These are phyloP conservation scores for Phytophthora sp. DNA, from an alignment of 352 stramenopile species.

Conservation along the genomic window DNA sequence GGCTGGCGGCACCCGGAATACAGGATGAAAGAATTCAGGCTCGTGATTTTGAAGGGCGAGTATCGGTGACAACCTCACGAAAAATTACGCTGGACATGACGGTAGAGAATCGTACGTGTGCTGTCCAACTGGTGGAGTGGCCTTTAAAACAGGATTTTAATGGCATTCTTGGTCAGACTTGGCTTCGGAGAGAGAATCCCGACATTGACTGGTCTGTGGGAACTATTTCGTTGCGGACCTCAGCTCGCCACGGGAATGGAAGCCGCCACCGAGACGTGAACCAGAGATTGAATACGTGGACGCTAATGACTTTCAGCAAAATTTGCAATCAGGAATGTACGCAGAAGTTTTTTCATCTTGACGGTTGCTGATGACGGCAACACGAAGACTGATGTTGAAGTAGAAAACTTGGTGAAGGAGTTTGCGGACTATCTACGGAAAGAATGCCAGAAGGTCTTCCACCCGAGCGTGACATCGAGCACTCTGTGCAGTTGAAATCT, in stretches of 20 bases:
- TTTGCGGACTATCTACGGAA: constrained; percentile 9
- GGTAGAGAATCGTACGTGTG: neutral
- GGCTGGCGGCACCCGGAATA: constrained; percentile 1
- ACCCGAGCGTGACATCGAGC: constrained; percentile 5
- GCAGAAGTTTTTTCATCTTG: constrained; percentile 11
- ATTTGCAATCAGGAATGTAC: no score
- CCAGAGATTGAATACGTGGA: constrained; percentile 11
- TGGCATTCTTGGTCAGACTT: constrained; percentile 10
- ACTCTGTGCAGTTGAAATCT: constrained; percentile 3
- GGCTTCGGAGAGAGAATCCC: constrained; percentile 5
- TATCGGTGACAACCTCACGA: neutral
- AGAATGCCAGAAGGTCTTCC: constrained; percentile 7
- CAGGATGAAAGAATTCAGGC: neutral
- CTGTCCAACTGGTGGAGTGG: constrained; percentile 11
- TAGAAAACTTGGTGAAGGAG: neutral
- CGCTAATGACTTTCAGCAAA: constrained; percentile 4
- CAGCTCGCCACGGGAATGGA: constrained; percentile 3
- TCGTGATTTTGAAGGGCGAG: constrained; percentile 11
- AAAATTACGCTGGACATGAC: constrained; percentile 14
- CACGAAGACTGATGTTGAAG: neutral
- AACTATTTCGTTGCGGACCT: constrained; percentile 1
- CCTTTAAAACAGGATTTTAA: constrained; percentile 17
- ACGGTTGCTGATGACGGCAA: constrained; percentile 1
- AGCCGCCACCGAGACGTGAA: neutral
- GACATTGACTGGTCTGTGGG: constrained; percentile 7